These are phyloP conservation scores for Monilinia vaccinii-corymbosi DNA, from an alignment of 2,329 filamentous ascomycete genomes.

Conservation along the genomic window DNA sequence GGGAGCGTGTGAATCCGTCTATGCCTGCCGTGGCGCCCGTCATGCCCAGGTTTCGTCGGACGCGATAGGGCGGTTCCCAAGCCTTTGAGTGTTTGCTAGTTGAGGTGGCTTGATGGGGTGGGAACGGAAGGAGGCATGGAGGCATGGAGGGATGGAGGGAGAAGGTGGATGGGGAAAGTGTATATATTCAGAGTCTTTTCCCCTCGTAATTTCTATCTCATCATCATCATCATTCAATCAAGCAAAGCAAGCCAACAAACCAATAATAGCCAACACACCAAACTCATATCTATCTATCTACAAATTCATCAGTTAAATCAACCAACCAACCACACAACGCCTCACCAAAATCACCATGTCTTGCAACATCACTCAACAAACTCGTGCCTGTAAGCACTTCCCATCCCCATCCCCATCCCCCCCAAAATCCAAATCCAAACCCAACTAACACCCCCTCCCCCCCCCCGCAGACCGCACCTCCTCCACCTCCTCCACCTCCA, in stretches of 20 bases:
- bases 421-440: neutral
- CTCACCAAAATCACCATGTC: slow-evolving; percentile 10
- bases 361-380: neutral
- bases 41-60: slow-evolving; percentile 7
- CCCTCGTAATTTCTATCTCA: neutral
- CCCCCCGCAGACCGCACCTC: neutral
- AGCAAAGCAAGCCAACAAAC: neutral
- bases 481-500: slow-evolving; percentile 3
- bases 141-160: neutral
- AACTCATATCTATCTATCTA: neutral
- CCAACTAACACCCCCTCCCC: neutral
- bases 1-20: slow-evolving; percentile 7
- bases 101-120: neutral
- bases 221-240: slow-evolving; percentile 6
- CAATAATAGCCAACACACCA: neutral
- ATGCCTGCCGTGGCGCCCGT: neutral
- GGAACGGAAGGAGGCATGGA: neutral
- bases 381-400: slow-evolving; percentile 4
- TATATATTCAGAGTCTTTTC: slow-evolving; percentile 1
- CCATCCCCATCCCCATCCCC: neutral
- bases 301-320: neutral
- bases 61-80: slow-evolving; percentile 2
- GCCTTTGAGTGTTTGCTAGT: neutral
- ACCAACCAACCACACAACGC: neutral
- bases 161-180: neutral